Conservation (phyloP, 2,329 filamentous ascomycete species). For the Xylaria hypoxylon region DNA sequence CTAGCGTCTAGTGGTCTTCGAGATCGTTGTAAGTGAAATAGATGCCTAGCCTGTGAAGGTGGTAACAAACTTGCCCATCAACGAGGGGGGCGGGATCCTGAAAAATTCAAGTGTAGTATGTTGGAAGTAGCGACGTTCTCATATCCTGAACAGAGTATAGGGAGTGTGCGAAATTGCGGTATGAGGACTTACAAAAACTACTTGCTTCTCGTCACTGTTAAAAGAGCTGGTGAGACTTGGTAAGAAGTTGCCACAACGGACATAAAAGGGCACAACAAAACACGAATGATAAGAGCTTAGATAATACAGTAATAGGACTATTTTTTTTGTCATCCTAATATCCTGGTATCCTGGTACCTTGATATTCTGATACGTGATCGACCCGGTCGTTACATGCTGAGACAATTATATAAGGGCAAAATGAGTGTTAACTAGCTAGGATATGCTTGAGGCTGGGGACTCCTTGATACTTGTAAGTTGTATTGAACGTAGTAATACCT, state of each 20-base stretch:
- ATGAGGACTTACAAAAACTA: not conserved
- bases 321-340: not conserved
- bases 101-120: not conserved
- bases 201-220: constrained; percentile 8
- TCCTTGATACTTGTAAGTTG: constrained; percentile 1
- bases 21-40: not conserved
- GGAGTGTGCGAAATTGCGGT: not conserved
- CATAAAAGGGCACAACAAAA: not conserved
- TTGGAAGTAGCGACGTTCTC: not conserved
- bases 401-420: not conserved
- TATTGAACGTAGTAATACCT: not conserved
- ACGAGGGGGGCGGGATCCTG: constrained; percentile 25
- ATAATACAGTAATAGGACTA: constrained; percentile 24
- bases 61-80: constrained; percentile 34
- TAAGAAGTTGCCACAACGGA: not conserved
- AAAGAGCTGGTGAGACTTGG: not conserved
- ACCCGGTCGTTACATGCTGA: not conserved
- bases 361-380: not conserved
- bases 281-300: constrained; percentile 9
- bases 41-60: constrained; percentile 21
- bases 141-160: not conserved
- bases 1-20: not conserved
- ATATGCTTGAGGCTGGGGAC: constrained; percentile 12
- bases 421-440: not conserved
- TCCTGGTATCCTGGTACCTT: not conserved